A percentile compares a stretch with the other conserved stretches of the same genome.
Conservation (phyloP, 148 eudicot genomes). For the Dianthus caryophyllus region DNA sequence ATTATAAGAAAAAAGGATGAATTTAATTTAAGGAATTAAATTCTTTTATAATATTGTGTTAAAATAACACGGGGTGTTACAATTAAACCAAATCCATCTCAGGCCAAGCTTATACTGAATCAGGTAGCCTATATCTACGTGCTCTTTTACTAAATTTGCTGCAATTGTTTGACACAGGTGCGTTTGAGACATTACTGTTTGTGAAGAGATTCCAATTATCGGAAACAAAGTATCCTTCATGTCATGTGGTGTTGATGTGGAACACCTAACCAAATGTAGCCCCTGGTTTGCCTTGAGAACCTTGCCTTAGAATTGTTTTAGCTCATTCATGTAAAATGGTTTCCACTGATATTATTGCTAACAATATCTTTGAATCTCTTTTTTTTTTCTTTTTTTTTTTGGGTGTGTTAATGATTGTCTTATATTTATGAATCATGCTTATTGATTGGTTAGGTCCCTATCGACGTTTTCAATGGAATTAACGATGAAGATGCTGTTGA, state of each 20-base stretch:
- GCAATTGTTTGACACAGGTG: background rate
- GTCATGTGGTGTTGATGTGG: background rate
- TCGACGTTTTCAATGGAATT: background rate
- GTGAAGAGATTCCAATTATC: background rate
- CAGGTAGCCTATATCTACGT: slow-evolving; percentile 43
- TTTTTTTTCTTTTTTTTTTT: too few relatives aligned
- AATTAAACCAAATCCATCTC: slow-evolving; percentile 56
- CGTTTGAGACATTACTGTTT: background rate
- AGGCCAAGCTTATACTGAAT: slow-evolving; percentile 60
- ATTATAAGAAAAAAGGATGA: too few relatives aligned
- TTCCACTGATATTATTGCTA: too few relatives aligned
- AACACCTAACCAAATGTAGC: background rate
- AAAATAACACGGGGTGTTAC: too few relatives aligned
- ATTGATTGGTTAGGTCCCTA: background rate
- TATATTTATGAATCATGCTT: too few relatives aligned
- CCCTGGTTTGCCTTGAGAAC: too few relatives aligned
- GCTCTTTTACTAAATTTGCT: background rate
- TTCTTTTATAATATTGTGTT: too few relatives aligned
- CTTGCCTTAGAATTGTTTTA: too few relatives aligned
- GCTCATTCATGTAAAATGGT: too few relatives aligned
- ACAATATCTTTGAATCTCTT: too few relatives aligned
- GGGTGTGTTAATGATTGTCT: too few relatives aligned
- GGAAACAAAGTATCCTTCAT: background rate
- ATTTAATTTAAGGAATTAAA: too few relatives aligned
- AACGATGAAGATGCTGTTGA: background rate